phyloP scores from a whole-genome alignment of 164 flowering plant species.

The Kalanchoe fedtschenkoi region DNA sequence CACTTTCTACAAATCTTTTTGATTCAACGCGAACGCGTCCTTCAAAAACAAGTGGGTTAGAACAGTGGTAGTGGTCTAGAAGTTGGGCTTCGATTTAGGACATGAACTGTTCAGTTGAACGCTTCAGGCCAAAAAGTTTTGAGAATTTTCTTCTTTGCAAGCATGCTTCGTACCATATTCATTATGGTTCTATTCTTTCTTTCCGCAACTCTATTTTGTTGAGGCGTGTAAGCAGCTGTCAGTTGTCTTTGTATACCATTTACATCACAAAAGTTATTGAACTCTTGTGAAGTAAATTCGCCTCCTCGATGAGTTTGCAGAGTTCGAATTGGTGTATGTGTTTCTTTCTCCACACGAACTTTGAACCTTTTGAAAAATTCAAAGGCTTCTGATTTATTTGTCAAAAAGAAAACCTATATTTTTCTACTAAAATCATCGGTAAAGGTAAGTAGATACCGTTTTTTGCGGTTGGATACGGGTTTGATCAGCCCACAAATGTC shows the following conservation, averaged over 20 bases:
- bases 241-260: slow-evolving; percentile 7
- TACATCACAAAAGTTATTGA: slow-evolving; percentile 3
- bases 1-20: too few relatives aligned
- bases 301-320: slow-evolving; percentile 8
- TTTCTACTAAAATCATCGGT: slow-evolving; percentile 15
- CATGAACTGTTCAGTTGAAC: not conserved
- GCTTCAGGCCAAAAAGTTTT: not conserved
- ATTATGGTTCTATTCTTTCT: slow-evolving; percentile 8
- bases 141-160: slow-evolving; percentile 1
- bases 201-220: slow-evolving; percentile 8
- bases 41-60: too few relatives aligned
- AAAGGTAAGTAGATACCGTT: slow-evolving; percentile 10
- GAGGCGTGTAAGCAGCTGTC: slow-evolving; percentile 8
- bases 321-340: not conserved
- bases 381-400: slow-evolving; percentile 7
- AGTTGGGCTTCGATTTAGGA: slow-evolving; percentile 8
- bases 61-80: too few relatives aligned
- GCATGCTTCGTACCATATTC: slow-evolving; percentile 10
- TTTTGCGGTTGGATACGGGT: slow-evolving; percentile 9
- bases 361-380: slow-evolving; percentile 12
- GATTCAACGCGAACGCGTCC: too few relatives aligned
- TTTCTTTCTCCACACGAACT: slow-evolving; percentile 8
- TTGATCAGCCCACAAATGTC: slow-evolving; percentile 14
- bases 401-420: slow-evolving; percentile 8
- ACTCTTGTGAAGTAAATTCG: slow-evolving; percentile 7